phyloP scores from a whole-genome alignment of 179 eudicot species.

The Beta lomatogona region DNA sequence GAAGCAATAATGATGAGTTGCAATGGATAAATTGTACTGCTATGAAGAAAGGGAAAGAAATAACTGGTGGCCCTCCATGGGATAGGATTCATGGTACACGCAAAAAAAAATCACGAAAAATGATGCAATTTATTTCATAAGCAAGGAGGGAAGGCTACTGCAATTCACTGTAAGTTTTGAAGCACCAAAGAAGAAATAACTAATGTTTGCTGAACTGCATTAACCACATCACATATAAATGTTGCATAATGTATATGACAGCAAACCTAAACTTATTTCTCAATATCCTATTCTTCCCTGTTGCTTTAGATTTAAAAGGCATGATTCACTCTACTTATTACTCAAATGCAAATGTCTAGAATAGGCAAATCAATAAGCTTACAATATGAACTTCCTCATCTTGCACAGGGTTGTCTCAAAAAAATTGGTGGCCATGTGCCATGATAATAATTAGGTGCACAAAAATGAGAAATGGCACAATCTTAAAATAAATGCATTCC shows the following conservation, averaged over 20 bases:
- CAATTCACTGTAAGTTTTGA: slow-evolving; percentile 73
- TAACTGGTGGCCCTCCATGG: slow-evolving; percentile 84
- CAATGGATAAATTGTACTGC: slow-evolving; percentile 81
- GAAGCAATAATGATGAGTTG: slow-evolving; percentile 48
- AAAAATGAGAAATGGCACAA: too few relatives aligned
- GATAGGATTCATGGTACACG: slow-evolving; percentile 40
- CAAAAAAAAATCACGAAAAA: slow-evolving; percentile 38
- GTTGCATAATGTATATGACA: background rate
- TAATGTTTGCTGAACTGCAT: background rate
- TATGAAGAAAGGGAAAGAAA: slow-evolving; percentile 65
- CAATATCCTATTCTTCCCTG: background rate
- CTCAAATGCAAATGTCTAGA: background rate
- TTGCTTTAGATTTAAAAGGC: background rate
- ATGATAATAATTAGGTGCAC: too few relatives aligned
- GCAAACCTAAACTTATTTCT: background rate
- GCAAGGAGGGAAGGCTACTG: slow-evolving; percentile 66
- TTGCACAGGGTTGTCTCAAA: too few relatives aligned
- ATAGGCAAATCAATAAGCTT: background rate
- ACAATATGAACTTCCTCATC: too few relatives aligned
- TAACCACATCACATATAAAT: background rate
- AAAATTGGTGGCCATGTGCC: too few relatives aligned
- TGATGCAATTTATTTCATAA: slow-evolving; percentile 71
- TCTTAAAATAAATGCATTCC: too few relatives aligned
- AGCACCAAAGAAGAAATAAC: background rate
- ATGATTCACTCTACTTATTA: background rate